Conservation (phyloP, 176 grass and related monocot genomes). For the Avena insularis region DNA sequence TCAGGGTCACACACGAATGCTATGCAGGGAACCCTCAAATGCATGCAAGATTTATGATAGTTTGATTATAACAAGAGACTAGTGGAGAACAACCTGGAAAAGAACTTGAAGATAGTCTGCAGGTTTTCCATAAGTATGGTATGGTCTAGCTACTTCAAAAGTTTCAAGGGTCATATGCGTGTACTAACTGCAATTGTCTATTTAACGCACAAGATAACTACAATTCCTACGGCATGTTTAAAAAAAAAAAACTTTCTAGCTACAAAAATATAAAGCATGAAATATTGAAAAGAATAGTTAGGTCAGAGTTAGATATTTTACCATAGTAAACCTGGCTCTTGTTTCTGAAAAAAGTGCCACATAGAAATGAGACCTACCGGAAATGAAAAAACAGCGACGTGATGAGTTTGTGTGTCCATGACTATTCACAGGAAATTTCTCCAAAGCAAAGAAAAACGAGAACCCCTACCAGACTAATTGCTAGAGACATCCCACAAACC, state of each 20-base stretch:
- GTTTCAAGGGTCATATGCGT: neutral
- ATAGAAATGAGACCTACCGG: neutral
- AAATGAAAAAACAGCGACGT: neutral
- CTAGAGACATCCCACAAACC: neutral
- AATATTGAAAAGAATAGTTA: slow-evolving; percentile 38
- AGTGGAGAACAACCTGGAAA: neutral
- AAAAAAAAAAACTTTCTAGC: neutral
- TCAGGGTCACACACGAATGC: neutral
- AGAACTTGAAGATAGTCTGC: neutral
- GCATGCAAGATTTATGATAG: slow-evolving; percentile 8
- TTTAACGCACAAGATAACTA: neutral
- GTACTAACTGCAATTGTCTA: neutral
- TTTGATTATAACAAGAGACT: neutral
- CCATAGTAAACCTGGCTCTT: neutral
- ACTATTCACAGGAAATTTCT: neutral
- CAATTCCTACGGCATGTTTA: neutral
- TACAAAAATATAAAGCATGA: slow-evolving; percentile 27
- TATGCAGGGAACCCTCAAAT: neutral
- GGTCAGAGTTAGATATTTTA: neutral
- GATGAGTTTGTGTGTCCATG: neutral
- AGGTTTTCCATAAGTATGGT: slow-evolving; percentile 12
- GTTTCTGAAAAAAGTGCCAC: neutral
- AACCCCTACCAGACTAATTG: neutral
- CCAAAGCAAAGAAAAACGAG: neutral
- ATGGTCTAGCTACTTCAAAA: neutral